phyloP scores from a whole-genome alignment of 73 alveolate species.

The Loxodes magnus region DNA sequence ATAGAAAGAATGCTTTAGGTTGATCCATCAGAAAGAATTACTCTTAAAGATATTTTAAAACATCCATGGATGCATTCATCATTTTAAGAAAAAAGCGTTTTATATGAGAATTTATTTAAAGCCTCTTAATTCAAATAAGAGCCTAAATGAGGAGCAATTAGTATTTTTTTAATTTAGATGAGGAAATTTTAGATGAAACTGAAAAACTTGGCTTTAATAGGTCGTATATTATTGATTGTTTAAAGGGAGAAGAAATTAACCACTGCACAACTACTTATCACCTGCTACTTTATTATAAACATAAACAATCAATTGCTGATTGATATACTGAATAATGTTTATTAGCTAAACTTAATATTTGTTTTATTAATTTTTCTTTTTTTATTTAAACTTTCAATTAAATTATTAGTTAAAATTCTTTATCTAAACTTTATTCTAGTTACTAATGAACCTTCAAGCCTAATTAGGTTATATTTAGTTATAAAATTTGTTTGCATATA shows the following conservation, averaged over 20 bases:
- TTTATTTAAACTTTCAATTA: too few relatives aligned
- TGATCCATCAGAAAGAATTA: conserved; percentile 51
- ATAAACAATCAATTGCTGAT: not conserved
- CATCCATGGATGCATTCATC: conserved; percentile 67
- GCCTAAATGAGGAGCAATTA: conserved; percentile 28
- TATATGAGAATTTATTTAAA: too few relatives aligned
- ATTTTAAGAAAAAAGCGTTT: too few relatives aligned
- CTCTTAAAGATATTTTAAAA: conserved; percentile 40
- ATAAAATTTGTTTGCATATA: too few relatives aligned
- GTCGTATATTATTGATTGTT: conserved; percentile 21
- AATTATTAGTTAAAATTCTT: too few relatives aligned
- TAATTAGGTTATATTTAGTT: too few relatives aligned
- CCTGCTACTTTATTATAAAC: conserved; percentile 22
- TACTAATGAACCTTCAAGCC: too few relatives aligned
- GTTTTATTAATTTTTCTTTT: too few relatives aligned
- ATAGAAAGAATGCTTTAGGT: conserved; percentile 39
- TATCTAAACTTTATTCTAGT: too few relatives aligned
- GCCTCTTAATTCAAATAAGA: too few relatives aligned
- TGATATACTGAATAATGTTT: not conserved
- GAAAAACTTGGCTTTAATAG: conserved; percentile 47
- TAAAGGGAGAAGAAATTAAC: conserved; percentile 37
- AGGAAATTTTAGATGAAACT: conserved; percentile 25
- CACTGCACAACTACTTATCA: conserved; percentile 57
- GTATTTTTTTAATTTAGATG: conserved; percentile 19
- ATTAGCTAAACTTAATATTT: not conserved